These are phyloP conservation scores for Tieghemiomyces parasiticus DNA, from an alignment of 192 early-diverging fungal species.

Conservation along the genomic window DNA sequence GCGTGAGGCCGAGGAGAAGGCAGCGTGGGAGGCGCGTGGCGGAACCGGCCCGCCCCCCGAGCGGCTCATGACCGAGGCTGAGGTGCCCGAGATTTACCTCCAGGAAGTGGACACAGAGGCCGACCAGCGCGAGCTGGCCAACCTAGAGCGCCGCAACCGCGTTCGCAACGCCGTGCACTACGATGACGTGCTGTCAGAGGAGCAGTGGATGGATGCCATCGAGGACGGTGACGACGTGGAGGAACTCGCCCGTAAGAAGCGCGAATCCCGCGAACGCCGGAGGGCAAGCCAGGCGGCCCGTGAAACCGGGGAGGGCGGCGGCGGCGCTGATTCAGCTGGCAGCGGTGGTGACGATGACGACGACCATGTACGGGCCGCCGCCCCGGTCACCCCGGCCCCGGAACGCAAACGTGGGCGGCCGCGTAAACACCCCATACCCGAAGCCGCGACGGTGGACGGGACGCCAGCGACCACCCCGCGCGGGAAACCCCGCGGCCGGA, in stretches of 20 bases:
- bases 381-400: neutral
- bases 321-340: conserved; percentile 9
- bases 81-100: conserved; percentile 71
- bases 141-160: conserved; percentile 60
- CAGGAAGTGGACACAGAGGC: conserved; percentile 39
- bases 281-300: conserved; percentile 11
- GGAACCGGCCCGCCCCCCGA: conserved; percentile 42
- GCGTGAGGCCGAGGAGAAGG: conserved; percentile 33
- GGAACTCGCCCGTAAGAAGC: conserved; percentile 33
- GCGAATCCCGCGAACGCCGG: conserved; percentile 21
- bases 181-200: conserved; percentile 86
- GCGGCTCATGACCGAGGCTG: conserved; percentile 68
- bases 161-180: conserved; percentile 62
- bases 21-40: conserved; percentile 38
- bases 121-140: conserved; percentile 33
- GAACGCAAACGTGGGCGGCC: conserved; percentile 28
- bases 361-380: neutral
- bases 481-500: conserved; percentile 6
- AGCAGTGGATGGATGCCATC: conserved; percentile 74
- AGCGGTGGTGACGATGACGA: neutral
- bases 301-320: conserved; percentile 12
- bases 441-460: neutral
- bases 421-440: conserved; percentile 11
- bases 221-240: conserved; percentile 48
- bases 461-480: neutral